A percentile compares a stretch with the other conserved stretches of the same genome.
Evolutionary conservation across 2,329 filamentous ascomycete genomes (phyloP).

Genomic region (Hypoxylon sp.): DNA sequence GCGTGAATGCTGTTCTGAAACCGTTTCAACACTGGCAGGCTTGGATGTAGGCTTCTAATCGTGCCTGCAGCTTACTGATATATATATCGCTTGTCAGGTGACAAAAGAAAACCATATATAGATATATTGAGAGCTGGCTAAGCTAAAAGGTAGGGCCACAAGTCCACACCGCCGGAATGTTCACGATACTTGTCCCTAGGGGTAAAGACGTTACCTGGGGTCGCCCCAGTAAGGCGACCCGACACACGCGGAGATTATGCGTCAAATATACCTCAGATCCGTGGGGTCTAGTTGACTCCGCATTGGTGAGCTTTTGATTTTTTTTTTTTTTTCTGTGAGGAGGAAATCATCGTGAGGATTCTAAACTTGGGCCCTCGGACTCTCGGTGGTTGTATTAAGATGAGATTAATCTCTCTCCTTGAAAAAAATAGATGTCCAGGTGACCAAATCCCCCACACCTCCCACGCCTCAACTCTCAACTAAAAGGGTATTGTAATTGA

Average conservation of each 20-base stretch:
- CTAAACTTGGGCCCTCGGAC: slow-evolving; percentile 20
- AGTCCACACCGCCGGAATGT: slow-evolving; percentile 35
- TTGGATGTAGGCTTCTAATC: slow-evolving; percentile 7
- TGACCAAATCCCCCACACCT: slow-evolving; percentile 43
- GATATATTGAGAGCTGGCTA: slow-evolving; percentile 23
- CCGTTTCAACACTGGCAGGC: slow-evolving; percentile 4
- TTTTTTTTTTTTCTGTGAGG: slow-evolving; percentile 18
- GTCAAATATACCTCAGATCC: slow-evolving; percentile 43
- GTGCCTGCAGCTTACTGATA: slow-evolving; percentile 20
- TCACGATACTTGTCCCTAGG: slow-evolving; percentile 20
- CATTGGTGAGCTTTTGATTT: slow-evolving; percentile 32
- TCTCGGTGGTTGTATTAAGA: slow-evolving; percentile 39
- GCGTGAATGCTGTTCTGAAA: slow-evolving; percentile 11
- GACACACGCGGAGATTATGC: slow-evolving; percentile 39
- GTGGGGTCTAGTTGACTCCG: slow-evolving; percentile 38
- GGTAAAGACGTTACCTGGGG: slow-evolving; percentile 29
- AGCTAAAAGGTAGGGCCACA: slow-evolving; percentile 9
- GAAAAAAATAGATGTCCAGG: slow-evolving; percentile 33
- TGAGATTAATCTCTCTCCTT: slow-evolving; percentile 36
- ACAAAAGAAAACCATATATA: slow-evolving; percentile 14
- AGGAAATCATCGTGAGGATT: slow-evolving; percentile 30
- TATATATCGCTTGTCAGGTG: slow-evolving; percentile 11
- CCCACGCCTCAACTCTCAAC: slow-evolving; percentile 29
- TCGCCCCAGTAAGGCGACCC: slow-evolving; percentile 20
- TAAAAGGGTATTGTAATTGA: slow-evolving; percentile 27